Evolutionary conservation across 345 rosid species (phyloP).

Genomic region (Passiflora organensis): DNA sequence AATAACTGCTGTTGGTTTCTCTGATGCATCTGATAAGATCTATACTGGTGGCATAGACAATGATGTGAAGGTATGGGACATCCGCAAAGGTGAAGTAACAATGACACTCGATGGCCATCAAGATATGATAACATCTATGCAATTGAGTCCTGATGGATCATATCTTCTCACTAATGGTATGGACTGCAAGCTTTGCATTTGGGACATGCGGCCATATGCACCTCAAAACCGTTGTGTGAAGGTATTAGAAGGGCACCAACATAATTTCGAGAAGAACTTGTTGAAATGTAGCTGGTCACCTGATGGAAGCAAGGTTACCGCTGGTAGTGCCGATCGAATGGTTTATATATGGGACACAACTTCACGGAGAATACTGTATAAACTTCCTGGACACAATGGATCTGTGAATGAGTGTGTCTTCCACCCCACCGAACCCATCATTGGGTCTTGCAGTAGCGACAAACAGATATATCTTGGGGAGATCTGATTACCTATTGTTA

Average conservation of each 20-base stretch:
- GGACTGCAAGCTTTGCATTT: conserved; percentile 90
- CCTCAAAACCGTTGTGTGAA: conserved; percentile 96
- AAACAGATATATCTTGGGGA: conserved; percentile 90
- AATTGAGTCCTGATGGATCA: conserved; percentile 92
- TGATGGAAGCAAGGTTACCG: conserved; percentile 93
- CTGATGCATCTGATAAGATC: conserved; percentile 93
- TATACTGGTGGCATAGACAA: conserved; percentile 90
- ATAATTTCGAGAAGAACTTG: conserved; percentile 92
- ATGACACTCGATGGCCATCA: conserved; percentile 96
- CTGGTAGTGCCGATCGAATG: conserved; percentile 96
- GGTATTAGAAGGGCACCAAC: conserved; percentile 89
- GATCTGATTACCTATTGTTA: conserved; percentile 39
- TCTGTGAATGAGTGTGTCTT: conserved; percentile 84
- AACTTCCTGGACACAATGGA: conserved; percentile 94
- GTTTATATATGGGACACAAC: conserved; percentile 97
- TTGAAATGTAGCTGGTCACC: conserved; percentile 90
- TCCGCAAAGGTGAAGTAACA: conserved; percentile 80
- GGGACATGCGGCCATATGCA: conserved; percentile 99
- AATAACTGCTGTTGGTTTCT: conserved; percentile 87
- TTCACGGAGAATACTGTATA: conserved; percentile 69
- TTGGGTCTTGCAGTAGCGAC: conserved; percentile 95
- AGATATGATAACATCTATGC: conserved; percentile 91
- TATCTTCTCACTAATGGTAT: conserved; percentile 91
- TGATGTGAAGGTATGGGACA: conserved; percentile 85
- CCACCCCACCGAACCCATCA: conserved; percentile 82